Base-by-base conservation (phyloP, 352 stramenopile species). In the Pythium myriotylum region DNA sequence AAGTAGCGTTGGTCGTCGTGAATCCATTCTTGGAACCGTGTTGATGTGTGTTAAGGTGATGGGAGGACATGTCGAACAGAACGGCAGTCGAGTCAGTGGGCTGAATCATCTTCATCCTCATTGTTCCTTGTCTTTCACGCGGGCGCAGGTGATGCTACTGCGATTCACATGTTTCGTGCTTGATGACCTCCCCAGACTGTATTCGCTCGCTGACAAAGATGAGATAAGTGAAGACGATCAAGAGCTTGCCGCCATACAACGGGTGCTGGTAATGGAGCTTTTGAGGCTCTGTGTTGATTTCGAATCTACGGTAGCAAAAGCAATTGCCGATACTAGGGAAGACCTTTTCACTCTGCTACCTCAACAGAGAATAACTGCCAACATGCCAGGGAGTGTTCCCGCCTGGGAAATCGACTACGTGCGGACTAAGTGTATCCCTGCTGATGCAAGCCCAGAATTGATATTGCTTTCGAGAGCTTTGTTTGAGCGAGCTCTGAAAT, bases 151-250 rank as follows among this genome's bases (percentile, higher is more conserved):
- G 14, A 67, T 91, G 20, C 67, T 91, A 8, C 53, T 92, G 24
- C 77, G 78, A 12, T 76, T 88, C 29, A 49, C 92, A 7, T 66
- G 84, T 27, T 90, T 87, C 55, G 76, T 88, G 8, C 71, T 92
- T 24, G 59, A 89, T 32, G 76, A 72, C 54, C 77, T 86, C 4
- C 77, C 77, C 8, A 71, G 56, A 41, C 70, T 91, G 4, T 65
- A 91, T 19, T 53, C 59, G 6, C 69, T 86, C 9, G 70, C 74
- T 10, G 79, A 86, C 45, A 83, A 77, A 22, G 79, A 89, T n/a
- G 75, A 89, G 52, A 52, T 92, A 16, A 80, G 79, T 62, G 82
- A 92, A 37, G 77, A 92, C 24, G 78, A 89, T 73, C 74, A 87
- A 16, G 78, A 83, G 24, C 51, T 89, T 8, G 62, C 64, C 26